Evolutionary conservation across 1,284 basidiomycete species (phyloP).

Genomic region (Inonotus hispidus): DNA sequence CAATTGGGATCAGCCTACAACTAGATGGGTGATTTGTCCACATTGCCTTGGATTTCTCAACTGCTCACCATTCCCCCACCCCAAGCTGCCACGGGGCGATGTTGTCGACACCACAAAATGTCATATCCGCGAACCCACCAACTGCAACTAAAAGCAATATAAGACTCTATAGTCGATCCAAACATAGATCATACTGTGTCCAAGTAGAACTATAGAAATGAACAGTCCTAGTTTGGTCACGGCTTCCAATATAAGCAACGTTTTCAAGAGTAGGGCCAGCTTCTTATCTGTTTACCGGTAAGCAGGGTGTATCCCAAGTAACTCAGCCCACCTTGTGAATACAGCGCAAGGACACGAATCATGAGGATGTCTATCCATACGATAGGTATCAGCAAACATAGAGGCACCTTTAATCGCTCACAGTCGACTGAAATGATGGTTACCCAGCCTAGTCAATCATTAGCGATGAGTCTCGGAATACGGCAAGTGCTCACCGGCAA

Average conservation of each 20-base stretch:
- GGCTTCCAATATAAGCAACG: not conserved
- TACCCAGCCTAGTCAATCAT: not conserved
- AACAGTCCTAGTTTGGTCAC: not conserved
- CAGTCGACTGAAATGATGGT: not conserved
- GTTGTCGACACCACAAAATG: not conserved
- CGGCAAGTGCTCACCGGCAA: not conserved
- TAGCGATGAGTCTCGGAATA: not conserved
- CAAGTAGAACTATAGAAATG: not conserved
- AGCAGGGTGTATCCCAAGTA: not conserved
- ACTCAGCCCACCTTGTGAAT: not conserved
- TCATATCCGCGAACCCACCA: not conserved
- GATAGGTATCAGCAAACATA: not conserved
- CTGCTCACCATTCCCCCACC: not conserved
- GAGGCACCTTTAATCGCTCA: not conserved
- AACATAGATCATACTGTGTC: not conserved
- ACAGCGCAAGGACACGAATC: conserved; percentile 11
- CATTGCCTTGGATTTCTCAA: not conserved
- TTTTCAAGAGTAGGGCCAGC: not conserved
- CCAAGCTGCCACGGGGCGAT: not conserved
- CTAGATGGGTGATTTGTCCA: not conserved
- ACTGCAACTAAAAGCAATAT: not conserved
- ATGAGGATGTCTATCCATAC: not conserved
- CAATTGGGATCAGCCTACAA: not conserved
- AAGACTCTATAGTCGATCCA: not conserved
- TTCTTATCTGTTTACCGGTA: not conserved